These are phyloP conservation scores for Didymella exigua DNA, from an alignment of 2,329 filamentous ascomycete species.

Conservation along the genomic window DNA sequence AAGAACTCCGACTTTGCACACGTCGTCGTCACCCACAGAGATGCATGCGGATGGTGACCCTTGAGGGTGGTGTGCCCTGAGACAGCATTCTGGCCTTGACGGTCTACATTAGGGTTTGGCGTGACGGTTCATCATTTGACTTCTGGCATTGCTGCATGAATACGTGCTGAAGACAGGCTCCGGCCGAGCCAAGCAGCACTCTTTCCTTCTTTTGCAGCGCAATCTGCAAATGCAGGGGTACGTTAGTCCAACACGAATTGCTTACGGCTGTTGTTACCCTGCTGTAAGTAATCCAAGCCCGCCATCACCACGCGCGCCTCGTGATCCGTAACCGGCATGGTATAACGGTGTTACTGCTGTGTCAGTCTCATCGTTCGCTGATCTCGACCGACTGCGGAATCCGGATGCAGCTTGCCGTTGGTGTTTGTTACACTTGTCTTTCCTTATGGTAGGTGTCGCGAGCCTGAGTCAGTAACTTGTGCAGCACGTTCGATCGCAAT, in stretches of 20 bases:
- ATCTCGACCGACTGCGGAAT: neutral
- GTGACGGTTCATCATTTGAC: neutral
- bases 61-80: neutral
- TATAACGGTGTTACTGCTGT: neutral
- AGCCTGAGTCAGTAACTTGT: constrained; percentile 4
- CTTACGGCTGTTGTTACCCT: neutral
- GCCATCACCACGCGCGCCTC: neutral
- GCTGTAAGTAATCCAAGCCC: neutral
- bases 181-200: neutral
- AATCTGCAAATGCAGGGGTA: neutral
- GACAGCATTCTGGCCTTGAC: neutral
- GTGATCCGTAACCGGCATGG: neutral
- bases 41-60: neutral
- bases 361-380: neutral
- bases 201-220: neutral
- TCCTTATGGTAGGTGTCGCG: constrained; percentile 7
- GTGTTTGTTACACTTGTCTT: neutral
- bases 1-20: constrained; percentile 1
- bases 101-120: neutral
- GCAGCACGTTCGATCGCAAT: neutral
- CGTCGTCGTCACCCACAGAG: neutral
- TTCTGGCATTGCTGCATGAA: neutral
- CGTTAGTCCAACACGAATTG: neutral
- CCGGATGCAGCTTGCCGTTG: neutral
- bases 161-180: neutral